Evolutionary conservation across 495 filamentous ascomycete genomes (phyloP).

Genomic region (Tuber umbilicatum): DNA sequence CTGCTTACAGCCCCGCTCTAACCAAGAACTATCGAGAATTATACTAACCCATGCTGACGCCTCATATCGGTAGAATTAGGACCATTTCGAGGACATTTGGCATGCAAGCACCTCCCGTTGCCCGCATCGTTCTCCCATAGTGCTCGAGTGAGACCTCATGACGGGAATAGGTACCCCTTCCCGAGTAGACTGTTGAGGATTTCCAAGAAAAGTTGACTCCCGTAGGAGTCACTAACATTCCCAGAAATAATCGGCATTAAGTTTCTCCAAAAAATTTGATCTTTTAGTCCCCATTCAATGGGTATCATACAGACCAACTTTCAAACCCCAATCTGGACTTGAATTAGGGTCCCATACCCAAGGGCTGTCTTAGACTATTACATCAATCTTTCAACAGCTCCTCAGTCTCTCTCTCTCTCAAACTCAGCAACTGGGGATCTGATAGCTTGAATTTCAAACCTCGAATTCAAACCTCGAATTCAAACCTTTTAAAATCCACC

Average conservation of each 20-base stretch:
- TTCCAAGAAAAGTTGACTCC: neutral
- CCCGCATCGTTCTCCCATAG: neutral
- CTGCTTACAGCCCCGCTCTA: no score
- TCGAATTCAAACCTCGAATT: neutral
- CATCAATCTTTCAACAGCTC: neutral
- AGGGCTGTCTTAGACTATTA: neutral
- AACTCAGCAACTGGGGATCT: neutral
- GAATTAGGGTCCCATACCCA: neutral
- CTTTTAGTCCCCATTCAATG: neutral
- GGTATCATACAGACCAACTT: neutral
- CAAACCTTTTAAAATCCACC: neutral
- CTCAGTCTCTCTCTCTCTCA: neutral
- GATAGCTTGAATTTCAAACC: neutral
- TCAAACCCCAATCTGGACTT: neutral
- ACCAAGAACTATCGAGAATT: no score
- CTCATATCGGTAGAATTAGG: no score
- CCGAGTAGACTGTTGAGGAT: neutral
- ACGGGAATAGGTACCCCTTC: neutral
- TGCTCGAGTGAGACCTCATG: neutral
- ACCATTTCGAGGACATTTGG: no score
- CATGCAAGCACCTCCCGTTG: neutral
- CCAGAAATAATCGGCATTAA: neutral
- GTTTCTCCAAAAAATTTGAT: neutral
- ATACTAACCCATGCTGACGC: no score
- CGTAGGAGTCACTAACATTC: neutral